Evolutionary conservation across 495 filamentous ascomycete genomes (phyloP), one percentile per base, ranked within the genome.

Genomic region (Trichoderma parareesei): DNA sequence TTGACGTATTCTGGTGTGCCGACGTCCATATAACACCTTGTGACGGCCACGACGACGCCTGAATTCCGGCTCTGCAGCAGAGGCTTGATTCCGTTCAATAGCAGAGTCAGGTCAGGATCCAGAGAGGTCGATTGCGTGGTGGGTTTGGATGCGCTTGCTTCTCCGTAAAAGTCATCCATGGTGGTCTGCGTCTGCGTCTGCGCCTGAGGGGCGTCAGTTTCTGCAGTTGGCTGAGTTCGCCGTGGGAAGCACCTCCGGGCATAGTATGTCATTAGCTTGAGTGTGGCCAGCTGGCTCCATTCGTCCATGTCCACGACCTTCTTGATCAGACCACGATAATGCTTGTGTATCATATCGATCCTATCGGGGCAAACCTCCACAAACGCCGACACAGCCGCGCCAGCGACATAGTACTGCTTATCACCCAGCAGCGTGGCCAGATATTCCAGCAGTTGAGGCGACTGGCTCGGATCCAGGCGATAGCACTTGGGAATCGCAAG

Each of bases 291-390:
- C 74, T 98, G 94, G 55, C 91, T 88, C 94, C 94, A 98, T 74
- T 98, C 94, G 75, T 98, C 94, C 94, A 98, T 98, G 71, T 98
- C 94, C 38, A 97, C 90, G 38, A 98, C 77, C 79, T 97, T 96
- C 74, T 86, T 90, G 48, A 93, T 85, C 55, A 98, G 76, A 60
- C 82, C 79, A 66, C 90, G 84, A 71, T 97, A 98, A 71, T 93
- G 89, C 69, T 90, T 87, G 75, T 98, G 95, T 63, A 98, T 85
- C 55, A 98, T 74, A 70, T 93, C 91, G 61, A 95, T 83, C 66
- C 89, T 80, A 14, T 93, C 85, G 0, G 94, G 91, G 67, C 92
- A 98, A 18, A 97, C 80, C 65, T 96, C 91, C 73, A 94, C 74
- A 68, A 92, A 97, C 2, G 95, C 92, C 63, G 85, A 84, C 20